Conservation (phyloP, 2,329 filamentous ascomycete genomes). For the Neofusicoccum umdonicola region DNA sequence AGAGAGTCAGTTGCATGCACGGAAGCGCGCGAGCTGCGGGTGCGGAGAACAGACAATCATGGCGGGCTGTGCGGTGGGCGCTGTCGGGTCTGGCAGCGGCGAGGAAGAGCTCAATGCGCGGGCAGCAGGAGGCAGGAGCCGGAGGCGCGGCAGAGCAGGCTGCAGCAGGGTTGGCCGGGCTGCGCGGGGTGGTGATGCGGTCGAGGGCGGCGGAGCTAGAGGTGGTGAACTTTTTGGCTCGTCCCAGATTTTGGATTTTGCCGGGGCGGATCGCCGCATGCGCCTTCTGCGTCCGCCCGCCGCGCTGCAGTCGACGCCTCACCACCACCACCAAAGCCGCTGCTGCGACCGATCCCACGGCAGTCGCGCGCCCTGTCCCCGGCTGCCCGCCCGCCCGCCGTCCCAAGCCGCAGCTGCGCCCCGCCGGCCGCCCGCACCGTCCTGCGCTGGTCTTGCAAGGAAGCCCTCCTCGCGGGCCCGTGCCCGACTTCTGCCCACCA, state of each 20-base stretch:
- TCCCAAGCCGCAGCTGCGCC: background rate
- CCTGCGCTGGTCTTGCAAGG: background rate
- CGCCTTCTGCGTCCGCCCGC: constrained; percentile 2
- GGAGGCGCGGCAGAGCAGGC: background rate
- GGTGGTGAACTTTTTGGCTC: constrained; percentile 15
- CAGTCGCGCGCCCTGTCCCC: background rate
- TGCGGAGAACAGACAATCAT: constrained; percentile 14
- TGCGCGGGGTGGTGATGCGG: background rate
- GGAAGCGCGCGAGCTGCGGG: background rate
- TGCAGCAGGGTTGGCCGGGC: background rate
- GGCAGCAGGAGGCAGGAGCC: background rate
- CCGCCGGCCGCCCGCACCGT: background rate
- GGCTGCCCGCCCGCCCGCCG: background rate
- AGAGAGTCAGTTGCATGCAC: background rate
- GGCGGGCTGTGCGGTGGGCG: background rate
- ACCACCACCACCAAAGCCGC: background rate
- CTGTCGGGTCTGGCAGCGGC: background rate
- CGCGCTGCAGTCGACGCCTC: background rate
- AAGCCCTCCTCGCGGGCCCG: background rate
- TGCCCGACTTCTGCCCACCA: constrained; percentile 16
- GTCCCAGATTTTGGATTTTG: background rate
- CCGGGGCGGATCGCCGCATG: constrained; percentile 11
- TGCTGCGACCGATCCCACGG: background rate
- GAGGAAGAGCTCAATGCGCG: background rate
- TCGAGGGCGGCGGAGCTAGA: background rate